Percentiles rank a stretch among this genome's conserved stretches.
Conservation (phyloP, 805 yeast species). For the Myxozyma sirexii region DNA sequence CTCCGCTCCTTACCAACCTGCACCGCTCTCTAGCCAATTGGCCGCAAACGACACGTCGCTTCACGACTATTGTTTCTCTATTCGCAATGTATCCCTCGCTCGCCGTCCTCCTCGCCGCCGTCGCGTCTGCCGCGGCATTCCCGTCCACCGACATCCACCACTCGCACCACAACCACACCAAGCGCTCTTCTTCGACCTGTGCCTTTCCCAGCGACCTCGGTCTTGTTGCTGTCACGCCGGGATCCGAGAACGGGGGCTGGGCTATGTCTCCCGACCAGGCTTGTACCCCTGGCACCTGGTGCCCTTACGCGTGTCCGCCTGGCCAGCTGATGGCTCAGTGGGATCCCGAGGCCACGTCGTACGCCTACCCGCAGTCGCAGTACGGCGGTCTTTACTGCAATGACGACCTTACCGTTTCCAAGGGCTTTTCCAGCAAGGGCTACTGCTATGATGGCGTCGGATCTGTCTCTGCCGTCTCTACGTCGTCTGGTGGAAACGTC, state of each 20-base stretch:
- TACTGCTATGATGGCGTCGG: conserved; percentile 81
- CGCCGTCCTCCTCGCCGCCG: conserved; percentile 23
- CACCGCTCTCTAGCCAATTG: not conserved
- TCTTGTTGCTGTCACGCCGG: conserved; percentile 66
- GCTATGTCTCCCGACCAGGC: conserved; percentile 75
- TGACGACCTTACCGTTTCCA: conserved; percentile 64
- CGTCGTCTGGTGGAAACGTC: conserved; percentile 61
- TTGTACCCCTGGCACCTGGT: conserved; percentile 76
- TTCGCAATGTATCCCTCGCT: not conserved
- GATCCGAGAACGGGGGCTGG: conserved; percentile 75
- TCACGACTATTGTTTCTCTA: conserved; percentile 7
- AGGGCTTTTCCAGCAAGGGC: conserved; percentile 57
- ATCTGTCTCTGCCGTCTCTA: conserved; percentile 55
- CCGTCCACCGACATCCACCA: conserved; percentile 11
- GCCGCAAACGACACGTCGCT: not conserved
- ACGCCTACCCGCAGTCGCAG: conserved; percentile 74
- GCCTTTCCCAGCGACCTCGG: conserved; percentile 68
- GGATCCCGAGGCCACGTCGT: conserved; percentile 75
- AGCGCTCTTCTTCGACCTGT: conserved; percentile 46
- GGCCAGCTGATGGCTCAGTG: conserved; percentile 88
- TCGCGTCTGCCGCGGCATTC: conserved; percentile 30
- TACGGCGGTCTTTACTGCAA: conserved; percentile 84
- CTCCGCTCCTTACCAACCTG: not conserved
- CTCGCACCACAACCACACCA: conserved; percentile 11
- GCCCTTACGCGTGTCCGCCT: conserved; percentile 91